Percentiles rank a stretch among this genome's conserved stretches.
phyloP scores from a whole-genome alignment of 2,329 filamentous ascomycete species.

The Alternaria dauci region DNA sequence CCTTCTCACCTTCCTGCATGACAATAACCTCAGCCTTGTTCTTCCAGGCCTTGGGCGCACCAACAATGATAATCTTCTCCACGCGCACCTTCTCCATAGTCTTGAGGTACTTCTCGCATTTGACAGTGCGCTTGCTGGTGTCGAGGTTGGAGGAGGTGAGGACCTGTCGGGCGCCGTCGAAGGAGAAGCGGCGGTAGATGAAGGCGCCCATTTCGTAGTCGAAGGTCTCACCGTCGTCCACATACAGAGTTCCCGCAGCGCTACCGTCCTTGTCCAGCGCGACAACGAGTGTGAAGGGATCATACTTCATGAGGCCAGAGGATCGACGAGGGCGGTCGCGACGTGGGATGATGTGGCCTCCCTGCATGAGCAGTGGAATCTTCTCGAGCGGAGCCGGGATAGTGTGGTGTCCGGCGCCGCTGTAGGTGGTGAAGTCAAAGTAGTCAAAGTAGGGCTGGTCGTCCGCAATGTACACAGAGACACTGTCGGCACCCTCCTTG shows the following conservation, averaged over 20 bases:
- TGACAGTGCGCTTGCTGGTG: conserved; percentile 62
- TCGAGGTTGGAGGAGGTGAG: conserved; percentile 70
- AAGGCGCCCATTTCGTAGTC: conserved; percentile 86
- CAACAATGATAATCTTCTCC: conserved; percentile 85
- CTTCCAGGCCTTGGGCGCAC: conserved; percentile 77
- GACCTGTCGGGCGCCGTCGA: conserved; percentile 62
- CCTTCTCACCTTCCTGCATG: conserved; percentile 65
- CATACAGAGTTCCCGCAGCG: conserved; percentile 84
- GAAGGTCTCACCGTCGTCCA: conserved; percentile 93
- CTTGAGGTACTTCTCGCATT: conserved; percentile 79
- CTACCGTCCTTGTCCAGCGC: conserved; percentile 72
- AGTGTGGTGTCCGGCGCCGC: conserved; percentile 74
- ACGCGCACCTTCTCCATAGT: conserved; percentile 79
- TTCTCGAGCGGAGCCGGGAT: conserved; percentile 82
- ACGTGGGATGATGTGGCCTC: conserved; percentile 89
- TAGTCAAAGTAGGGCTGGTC: conserved; percentile 94
- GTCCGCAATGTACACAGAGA: conserved; percentile 87
- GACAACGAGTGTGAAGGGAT: conserved; percentile 92
- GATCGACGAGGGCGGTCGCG: conserved; percentile 88
- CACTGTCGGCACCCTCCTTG: conserved; percentile 74
- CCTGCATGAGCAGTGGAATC: conserved; percentile 90
- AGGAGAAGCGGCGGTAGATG: conserved; percentile 83
- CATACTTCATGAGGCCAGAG: conserved; percentile 87
- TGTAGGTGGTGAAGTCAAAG: conserved; percentile 82
- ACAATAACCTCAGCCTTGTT: conserved; percentile 69